A percentile compares a stretch with the other conserved stretches of the same genome.
These are phyloP conservation scores for Fusarium paranaense DNA, from an alignment of 2,329 filamentous ascomycete genomes.

Conservation along the genomic window DNA sequence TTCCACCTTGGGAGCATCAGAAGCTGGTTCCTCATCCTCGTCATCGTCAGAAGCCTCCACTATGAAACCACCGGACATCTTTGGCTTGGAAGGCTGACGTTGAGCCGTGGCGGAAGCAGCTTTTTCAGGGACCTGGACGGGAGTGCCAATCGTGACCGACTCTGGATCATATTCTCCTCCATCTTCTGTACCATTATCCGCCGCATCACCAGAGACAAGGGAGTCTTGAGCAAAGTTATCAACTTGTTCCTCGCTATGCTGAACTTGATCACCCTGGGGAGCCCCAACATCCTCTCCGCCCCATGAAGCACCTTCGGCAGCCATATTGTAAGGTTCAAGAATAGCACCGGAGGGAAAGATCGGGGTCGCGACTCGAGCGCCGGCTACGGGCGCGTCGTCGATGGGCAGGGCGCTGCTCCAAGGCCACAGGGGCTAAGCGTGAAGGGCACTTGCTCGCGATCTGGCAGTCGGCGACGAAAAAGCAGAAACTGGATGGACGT, in stretches of 20 bases:
- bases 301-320: conserved; percentile 60
- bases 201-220: conserved; percentile 62
- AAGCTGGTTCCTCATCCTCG: conserved; percentile 59
- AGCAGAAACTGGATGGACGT: neutral
- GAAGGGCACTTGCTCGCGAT: conserved; percentile 11
- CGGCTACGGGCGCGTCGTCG: conserved; percentile 23
- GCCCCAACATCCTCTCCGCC: conserved; percentile 65
- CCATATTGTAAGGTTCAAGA: conserved; percentile 45
- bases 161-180: conserved; percentile 70
- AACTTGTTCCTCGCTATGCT: conserved; percentile 67
- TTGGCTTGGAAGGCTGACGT: conserved; percentile 61
- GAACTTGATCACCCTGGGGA: conserved; percentile 67
- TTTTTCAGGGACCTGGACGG: conserved; percentile 52
- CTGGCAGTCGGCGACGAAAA: neutral
- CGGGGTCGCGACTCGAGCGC: conserved; percentile 17
- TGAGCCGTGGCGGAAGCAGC: conserved; percentile 44
- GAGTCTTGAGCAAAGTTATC: conserved; percentile 61
- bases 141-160: conserved; percentile 60
- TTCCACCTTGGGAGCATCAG: conserved; percentile 29
- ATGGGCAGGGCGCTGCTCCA: neutral
- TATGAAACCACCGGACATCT: conserved; percentile 70
- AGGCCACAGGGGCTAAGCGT: conserved; percentile 9
- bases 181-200: conserved; percentile 62
- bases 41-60: conserved; percentile 71
- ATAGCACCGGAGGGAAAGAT: conserved; percentile 4